Evolutionary conservation across 805 yeast species (phyloP).

Genomic region (Candida orba): DNA sequence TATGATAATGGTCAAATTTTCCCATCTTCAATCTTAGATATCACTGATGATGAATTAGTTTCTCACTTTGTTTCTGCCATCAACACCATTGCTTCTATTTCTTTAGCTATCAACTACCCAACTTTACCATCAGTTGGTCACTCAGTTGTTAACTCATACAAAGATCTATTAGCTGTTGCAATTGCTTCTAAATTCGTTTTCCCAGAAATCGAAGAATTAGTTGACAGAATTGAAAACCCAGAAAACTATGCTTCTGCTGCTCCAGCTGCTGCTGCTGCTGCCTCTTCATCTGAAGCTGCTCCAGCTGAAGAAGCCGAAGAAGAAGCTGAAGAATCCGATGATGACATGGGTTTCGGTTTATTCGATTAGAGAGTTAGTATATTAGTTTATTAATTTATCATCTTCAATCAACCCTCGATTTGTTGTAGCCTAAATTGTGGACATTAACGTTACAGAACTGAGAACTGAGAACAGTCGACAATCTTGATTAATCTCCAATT

Average conservation of each 20-base stretch:
- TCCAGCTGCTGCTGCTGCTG: slow-evolving; percentile 89
- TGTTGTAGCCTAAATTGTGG: no score
- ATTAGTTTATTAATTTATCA: no score
- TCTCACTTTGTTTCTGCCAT: slow-evolving; percentile 89
- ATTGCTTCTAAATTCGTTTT: slow-evolving; percentile 98
- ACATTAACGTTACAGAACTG: no score
- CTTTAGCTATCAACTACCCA: slow-evolving; percentile 98
- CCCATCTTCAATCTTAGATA: slow-evolving; percentile 95
- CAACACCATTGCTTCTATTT: slow-evolving; percentile 88
- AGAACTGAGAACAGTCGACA: no score
- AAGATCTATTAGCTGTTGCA: slow-evolving; percentile 95
- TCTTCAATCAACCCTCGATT: no score
- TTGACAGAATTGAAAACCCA: slow-evolving; percentile 99
- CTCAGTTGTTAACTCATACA: slow-evolving; percentile 98
- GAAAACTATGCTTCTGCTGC: slow-evolving; percentile 99
- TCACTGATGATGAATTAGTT: slow-evolving; percentile 95
- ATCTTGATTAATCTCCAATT: no score
- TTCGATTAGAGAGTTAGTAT: slow-evolving; percentile 63
- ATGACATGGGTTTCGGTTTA: slow-evolving; percentile 98
- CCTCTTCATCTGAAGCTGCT: slow-evolving; percentile 66
- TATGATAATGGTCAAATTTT: slow-evolving; percentile 98
- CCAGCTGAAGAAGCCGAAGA: slow-evolving; percentile 71
- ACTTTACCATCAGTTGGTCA: slow-evolving; percentile 99
- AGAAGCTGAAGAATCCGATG: slow-evolving; percentile 59
- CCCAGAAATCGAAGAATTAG: slow-evolving; percentile 98